phyloP scores from a whole-genome alignment of 495 filamentous ascomycete species.

The Aspergillus sparsus region DNA sequence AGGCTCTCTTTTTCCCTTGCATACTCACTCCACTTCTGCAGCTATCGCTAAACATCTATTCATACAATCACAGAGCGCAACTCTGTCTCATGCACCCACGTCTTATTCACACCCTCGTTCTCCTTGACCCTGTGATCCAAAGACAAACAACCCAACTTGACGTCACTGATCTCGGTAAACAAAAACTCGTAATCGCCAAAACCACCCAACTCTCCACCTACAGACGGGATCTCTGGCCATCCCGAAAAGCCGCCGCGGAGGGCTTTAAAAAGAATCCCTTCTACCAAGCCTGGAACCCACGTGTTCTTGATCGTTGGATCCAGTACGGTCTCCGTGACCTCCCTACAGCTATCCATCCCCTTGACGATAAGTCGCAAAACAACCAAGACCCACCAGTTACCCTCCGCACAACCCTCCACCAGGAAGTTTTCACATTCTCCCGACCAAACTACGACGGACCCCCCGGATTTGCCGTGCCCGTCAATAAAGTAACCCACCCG shows the following conservation, averaged over 20 bases:
- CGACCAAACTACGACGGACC: conserved; percentile 53
- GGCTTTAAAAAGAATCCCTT: conserved; percentile 63
- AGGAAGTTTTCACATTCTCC: conserved; percentile 63
- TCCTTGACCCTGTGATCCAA: conserved; percentile 81
- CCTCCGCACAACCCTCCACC: conserved; percentile 59
- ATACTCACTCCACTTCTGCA: background rate
- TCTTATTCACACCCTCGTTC: conserved; percentile 71
- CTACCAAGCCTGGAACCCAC: conserved; percentile 73
- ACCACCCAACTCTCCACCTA: conserved; percentile 57
- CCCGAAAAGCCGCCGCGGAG: conserved; percentile 58
- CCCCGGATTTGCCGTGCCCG: conserved; percentile 34
- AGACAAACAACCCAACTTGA: conserved; percentile 47
- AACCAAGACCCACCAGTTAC: conserved; percentile 50
- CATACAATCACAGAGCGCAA: conserved; percentile 39
- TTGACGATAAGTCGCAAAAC: conserved; percentile 29
- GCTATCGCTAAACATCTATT: conserved; percentile 7
- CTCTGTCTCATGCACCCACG: conserved; percentile 77
- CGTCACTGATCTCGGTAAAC: conserved; percentile 24
- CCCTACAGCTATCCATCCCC: conserved; percentile 60
- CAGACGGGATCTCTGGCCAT: conserved; percentile 73
- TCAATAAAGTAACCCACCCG: conserved; percentile 49
- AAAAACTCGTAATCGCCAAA: conserved; percentile 35
- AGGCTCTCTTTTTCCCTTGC: conserved; percentile 19
- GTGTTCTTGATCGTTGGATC: conserved; percentile 67
- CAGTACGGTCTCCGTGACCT: conserved; percentile 64